Evolutionary conservation across 345 rosid species (phyloP).

Genomic region (Gossypium thurberi): DNA sequence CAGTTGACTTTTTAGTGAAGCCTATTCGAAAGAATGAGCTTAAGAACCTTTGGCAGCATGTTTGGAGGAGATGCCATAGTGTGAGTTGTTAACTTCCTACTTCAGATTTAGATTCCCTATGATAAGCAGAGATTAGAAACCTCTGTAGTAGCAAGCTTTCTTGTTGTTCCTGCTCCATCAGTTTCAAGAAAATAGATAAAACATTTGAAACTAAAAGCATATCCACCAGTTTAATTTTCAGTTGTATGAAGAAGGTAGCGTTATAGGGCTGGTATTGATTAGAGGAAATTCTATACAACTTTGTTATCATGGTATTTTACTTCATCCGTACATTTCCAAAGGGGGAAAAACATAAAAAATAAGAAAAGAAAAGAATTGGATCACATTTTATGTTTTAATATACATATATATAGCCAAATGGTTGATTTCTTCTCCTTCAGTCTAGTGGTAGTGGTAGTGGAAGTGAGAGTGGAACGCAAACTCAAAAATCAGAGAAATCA

Average conservation of each 20-base stretch:
- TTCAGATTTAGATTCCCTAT: constrained; percentile 10
- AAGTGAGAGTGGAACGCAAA: constrained; percentile 37
- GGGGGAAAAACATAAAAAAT: neutral
- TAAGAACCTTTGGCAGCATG: constrained; percentile 10
- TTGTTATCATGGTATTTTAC: neutral
- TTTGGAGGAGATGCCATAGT: constrained; percentile 40
- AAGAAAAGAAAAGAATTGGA: neutral
- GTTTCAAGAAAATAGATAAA: neutral
- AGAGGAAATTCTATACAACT: constrained; percentile 1
- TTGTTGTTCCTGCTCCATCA: neutral
- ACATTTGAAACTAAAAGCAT: constrained; percentile 1
- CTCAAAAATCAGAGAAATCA: constrained; percentile 35
- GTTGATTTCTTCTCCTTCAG: constrained; percentile 21
- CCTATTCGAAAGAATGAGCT: constrained; percentile 10
- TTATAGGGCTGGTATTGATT: neutral
- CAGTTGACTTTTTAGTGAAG: constrained; percentile 35
- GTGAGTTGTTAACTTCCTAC: constrained; percentile 30
- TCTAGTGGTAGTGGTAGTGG: constrained; percentile 42
- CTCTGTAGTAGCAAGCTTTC: neutral
- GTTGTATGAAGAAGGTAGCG: neutral
- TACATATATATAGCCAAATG: neutral
- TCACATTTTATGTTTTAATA: constrained; percentile 7
- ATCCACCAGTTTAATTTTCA: neutral
- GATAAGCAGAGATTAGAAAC: neutral
- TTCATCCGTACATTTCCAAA: neutral